phyloP scores from a whole-genome alignment of 2,329 filamentous ascomycete species.

The Chaetothyriales sp. region DNA sequence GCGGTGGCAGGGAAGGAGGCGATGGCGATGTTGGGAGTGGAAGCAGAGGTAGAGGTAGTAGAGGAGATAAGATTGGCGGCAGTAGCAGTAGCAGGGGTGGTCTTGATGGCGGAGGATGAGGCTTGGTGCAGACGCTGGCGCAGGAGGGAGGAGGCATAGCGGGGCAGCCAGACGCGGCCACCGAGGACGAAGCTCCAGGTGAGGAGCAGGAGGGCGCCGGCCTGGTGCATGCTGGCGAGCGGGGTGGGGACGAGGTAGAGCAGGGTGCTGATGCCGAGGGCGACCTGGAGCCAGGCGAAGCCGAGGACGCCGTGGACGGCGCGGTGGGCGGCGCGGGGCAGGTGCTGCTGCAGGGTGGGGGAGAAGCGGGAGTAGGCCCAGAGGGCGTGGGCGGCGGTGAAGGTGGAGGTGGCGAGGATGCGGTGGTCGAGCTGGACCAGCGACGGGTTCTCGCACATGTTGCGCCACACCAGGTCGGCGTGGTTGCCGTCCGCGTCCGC shows the following conservation, averaged over 20 bases:
- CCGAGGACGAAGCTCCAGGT: conserved; percentile 69
- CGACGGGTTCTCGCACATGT: conserved; percentile 92
- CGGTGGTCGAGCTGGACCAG: conserved; percentile 93
- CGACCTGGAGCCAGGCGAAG: conserved; percentile 65
- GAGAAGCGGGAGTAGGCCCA: conserved; percentile 66
- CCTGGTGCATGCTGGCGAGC: conserved; percentile 82
- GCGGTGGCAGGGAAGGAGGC: neutral
- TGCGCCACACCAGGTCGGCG: conserved; percentile 80
- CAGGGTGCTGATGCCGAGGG: conserved; percentile 75
- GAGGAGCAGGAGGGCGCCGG: conserved; percentile 69
- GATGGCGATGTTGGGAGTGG: neutral
- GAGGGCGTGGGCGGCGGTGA: conserved; percentile 62
- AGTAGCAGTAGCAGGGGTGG: neutral
- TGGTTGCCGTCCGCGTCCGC: conserved; percentile 41
- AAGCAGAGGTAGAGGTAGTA: too few species aligned
- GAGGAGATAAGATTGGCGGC: too few species aligned
- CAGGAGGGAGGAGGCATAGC: neutral
- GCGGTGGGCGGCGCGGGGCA: conserved; percentile 45
- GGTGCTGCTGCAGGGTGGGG: conserved; percentile 42
- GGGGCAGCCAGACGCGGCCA: conserved; percentile 58
- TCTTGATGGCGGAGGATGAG: neutral
- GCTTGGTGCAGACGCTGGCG: neutral
- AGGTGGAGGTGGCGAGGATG: conserved; percentile 77
- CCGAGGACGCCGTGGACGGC: conserved; percentile 69
- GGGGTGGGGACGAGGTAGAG: conserved; percentile 86